phyloP scores from a whole-genome alignment of 75 land plant species.

The Ceratopteris richardii region DNA sequence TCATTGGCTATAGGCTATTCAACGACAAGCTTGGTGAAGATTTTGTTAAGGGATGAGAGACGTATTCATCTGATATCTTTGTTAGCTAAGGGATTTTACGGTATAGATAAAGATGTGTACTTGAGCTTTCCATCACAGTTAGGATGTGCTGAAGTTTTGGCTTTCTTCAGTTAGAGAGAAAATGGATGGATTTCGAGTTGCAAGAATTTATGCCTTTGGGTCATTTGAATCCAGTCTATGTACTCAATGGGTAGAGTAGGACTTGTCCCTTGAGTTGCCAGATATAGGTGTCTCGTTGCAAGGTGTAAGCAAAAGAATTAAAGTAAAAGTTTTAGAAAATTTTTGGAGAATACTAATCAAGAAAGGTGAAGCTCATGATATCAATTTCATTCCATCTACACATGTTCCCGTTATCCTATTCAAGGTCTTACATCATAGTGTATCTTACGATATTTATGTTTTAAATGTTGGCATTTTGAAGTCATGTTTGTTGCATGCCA shows the following conservation, averaged over 20 bases:
- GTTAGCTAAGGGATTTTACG: too few relatives aligned
- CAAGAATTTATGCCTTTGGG: conserved; percentile 72
- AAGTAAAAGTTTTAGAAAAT: conserved; percentile 34
- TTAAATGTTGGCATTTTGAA: conserved; percentile 63
- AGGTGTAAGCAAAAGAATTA: conserved; percentile 34
- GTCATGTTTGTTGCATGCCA: conserved; percentile 55
- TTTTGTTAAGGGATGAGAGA: too few relatives aligned
- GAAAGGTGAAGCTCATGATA: conserved; percentile 30
- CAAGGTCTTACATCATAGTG: conserved; percentile 22
- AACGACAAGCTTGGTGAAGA: too few relatives aligned
- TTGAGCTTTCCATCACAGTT: too few relatives aligned
- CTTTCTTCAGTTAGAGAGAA: too few relatives aligned
- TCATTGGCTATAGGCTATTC: too few relatives aligned
- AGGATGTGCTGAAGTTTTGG: too few relatives aligned
- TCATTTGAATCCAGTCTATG: conserved; percentile 79
- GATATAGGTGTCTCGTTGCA: conserved; percentile 13
- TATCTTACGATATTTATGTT: conserved; percentile 78
- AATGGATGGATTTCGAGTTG: too few relatives aligned
- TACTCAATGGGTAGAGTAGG: conserved; percentile 71
- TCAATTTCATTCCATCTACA: conserved; percentile 45
- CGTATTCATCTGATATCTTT: too few relatives aligned
- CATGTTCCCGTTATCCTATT: conserved; percentile 70
- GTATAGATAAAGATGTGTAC: too few relatives aligned
- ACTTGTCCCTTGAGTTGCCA: conserved; percentile 54
- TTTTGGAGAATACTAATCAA: conserved; percentile 27